Base-by-base conservation (phyloP, 2,329 filamentous ascomycete genomes). In the Aspergillus felis region DNA sequence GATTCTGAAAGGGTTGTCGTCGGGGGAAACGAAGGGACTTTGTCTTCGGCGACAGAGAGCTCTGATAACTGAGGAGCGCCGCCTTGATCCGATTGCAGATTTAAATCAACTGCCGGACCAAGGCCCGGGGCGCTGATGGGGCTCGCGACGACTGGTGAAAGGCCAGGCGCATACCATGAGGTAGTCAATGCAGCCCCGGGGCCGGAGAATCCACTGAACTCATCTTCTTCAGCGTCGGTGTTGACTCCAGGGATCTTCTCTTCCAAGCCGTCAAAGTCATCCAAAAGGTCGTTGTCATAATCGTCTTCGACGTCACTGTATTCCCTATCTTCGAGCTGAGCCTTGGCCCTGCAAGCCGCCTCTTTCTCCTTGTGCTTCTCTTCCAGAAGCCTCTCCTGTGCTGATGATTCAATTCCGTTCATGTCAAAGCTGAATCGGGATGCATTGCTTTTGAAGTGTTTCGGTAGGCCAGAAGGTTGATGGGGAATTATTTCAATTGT, bases 381-480 rank as follows among this genome's bases (percentile, higher is more conserved):
- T 71, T 88, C 85, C 35, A 88, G 71, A 6, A 86, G 71, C 61
- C 81, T 82, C 65, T 88, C 85, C 66, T 88, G 84, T 0, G 79
- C 77, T 4, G 81, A 78, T 4, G 84, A 85, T 54, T 83, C 84
- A 9, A 79, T 77, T 17, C 80, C 81, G 5, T 78, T 80, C 64
- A 87, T 81, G 60, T 88, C 85, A 62, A 88, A 88, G 63, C 85
- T 87, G 66, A 88, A 88, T 9, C 85, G 76, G 1, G 84, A 87
- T 0, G 84, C 82, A 67, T 81, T 84, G 64, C 84, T 87, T 56
- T 74, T 79, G 55, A 80, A 69, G 62, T 79, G 79, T 57, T 73
- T 78, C 2, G 79, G 79, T 38, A 80, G 59, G 5, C 73, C 73
- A 4, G 71, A 62, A 29, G 68, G 63, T 46, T 66, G 64, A 44